Conservation (phyloP, 176 grass and related monocot species). For the Avena eriantha region DNA sequence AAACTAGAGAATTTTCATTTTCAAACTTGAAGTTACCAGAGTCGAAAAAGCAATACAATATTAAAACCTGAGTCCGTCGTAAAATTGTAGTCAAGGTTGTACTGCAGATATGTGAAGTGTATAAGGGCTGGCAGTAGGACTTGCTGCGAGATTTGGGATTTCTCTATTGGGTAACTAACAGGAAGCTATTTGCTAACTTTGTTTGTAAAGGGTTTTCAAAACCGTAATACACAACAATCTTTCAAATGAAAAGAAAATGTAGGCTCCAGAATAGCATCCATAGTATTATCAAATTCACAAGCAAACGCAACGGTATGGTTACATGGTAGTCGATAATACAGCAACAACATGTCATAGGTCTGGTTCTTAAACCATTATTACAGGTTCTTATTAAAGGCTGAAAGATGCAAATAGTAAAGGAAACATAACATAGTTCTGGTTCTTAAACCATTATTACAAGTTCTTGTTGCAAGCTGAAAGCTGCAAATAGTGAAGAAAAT, state of each 20-base stretch:
- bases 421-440: slow-evolving; percentile 8
- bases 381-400: slow-evolving; percentile 27
- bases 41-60: background rate
- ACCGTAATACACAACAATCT: background rate
- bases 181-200: background rate
- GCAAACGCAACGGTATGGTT: background rate
- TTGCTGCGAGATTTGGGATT: background rate
- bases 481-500: slow-evolving; percentile 18
- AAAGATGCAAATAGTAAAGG: background rate
- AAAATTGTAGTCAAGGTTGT: background rate
- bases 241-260: background rate
- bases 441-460: slow-evolving; percentile 44
- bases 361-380: slow-evolving; percentile 42
- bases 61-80: background rate
- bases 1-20: background rate
- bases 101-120: slow-evolving; percentile 5
- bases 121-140: background rate
- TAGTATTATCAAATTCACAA: background rate
- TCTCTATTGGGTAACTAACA: background rate
- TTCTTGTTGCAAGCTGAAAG: slow-evolving; percentile 17
- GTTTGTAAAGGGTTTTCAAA: slow-evolving; percentile 7
- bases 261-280: slow-evolving; percentile 17
- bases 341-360: background rate
- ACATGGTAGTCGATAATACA: background rate
- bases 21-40: slow-evolving; percentile 18